These are phyloP conservation scores for Tetracladium setigerum DNA, from an alignment of 495 filamentous ascomycete genomes.

Conservation along the genomic window DNA sequence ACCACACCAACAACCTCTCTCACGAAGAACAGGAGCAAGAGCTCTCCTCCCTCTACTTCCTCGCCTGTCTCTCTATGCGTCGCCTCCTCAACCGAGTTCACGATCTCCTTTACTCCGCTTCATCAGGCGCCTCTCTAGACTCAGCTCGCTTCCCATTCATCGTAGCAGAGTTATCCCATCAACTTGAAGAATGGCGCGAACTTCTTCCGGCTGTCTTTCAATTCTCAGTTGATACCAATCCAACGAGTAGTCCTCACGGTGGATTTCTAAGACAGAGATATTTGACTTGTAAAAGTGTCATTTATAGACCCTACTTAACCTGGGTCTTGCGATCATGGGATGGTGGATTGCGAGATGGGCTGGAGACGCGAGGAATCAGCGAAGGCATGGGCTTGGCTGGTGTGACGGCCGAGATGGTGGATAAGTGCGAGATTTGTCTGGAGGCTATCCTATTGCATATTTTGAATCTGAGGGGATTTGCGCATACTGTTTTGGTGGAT, in stretches of 20 bases:
- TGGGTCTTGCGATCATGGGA: conserved; percentile 30
- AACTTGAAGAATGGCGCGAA: conserved; percentile 36
- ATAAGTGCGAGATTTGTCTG: conserved; percentile 30
- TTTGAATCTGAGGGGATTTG: conserved; percentile 29
- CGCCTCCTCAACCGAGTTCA: conserved; percentile 31
- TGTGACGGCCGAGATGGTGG: conserved; percentile 20
- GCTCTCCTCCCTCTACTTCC: conserved; percentile 26
- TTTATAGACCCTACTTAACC: conserved; percentile 38
- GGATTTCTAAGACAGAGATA: conserved; percentile 38
- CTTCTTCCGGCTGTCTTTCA: conserved; percentile 31
- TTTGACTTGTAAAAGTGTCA: conserved; percentile 38
- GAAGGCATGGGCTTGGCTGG: background rate
- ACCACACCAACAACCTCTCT: conserved; percentile 3
- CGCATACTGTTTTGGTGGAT: conserved; percentile 37
- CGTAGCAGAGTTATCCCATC: conserved; percentile 34
- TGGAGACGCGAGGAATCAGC: background rate
- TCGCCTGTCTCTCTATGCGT: conserved; percentile 30
- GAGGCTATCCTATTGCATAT: conserved; percentile 35
- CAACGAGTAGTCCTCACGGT: conserved; percentile 24
- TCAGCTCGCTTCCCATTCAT: conserved; percentile 6
- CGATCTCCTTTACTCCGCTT: conserved; percentile 22
- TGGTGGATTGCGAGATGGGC: background rate
- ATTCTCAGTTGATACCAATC: conserved; percentile 24
- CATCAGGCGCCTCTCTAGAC: no score
- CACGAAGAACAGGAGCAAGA: conserved; percentile 13